Conservation (phyloP, 495 filamentous ascomycete species). For the Astrothelium subdiscretum region DNA sequence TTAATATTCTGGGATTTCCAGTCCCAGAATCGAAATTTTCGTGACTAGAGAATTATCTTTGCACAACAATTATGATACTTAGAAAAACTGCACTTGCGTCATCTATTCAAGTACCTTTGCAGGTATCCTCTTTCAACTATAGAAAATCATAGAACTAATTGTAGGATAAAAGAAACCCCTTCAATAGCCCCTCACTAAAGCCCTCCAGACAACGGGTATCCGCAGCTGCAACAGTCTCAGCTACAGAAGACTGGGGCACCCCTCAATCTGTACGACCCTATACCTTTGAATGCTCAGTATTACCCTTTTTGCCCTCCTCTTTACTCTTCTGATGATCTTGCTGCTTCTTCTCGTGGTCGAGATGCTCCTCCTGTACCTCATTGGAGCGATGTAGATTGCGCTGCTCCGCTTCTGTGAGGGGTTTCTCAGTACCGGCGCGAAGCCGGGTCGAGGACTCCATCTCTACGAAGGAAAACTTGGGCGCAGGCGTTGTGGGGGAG, state of each 20-base stretch:
- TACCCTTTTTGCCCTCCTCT: not conserved
- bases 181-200: not conserved
- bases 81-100: too few relatives aligned
- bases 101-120: too few relatives aligned
- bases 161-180: too few relatives aligned
- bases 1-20: too few relatives aligned
- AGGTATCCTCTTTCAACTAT: too few relatives aligned
- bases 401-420: slow-evolving; percentile 34
- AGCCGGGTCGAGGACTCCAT: slow-evolving; percentile 48
- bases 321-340: too few relatives aligned
- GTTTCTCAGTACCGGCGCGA: slow-evolving; percentile 40
- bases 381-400: slow-evolving; percentile 24
- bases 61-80: too few relatives aligned
- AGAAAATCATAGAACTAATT: too few relatives aligned
- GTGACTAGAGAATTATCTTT: too few relatives aligned
- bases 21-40: too few relatives aligned
- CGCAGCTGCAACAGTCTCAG: not conserved
- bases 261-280: not conserved
- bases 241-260: not conserved
- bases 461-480: slow-evolving; percentile 47
- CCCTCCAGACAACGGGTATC: not conserved
- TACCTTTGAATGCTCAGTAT: not conserved
- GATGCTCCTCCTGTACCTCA: slow-evolving; percentile 1
- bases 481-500: slow-evolving; percentile 30
- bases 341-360: too few relatives aligned